phyloP scores from a whole-genome alignment of 2,329 filamentous ascomycete genomes.

The Fusarium chaquense region DNA sequence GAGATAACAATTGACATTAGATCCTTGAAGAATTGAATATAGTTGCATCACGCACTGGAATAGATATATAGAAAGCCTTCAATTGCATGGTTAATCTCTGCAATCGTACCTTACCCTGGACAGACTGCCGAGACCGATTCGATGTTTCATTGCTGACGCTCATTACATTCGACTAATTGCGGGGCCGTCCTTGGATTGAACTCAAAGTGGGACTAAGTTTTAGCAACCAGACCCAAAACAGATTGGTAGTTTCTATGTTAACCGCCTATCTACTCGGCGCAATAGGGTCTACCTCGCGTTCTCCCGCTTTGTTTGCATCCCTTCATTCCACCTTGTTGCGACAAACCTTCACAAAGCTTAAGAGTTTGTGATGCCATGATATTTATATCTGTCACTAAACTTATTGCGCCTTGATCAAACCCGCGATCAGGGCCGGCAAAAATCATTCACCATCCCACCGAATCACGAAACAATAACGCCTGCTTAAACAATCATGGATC shows the following conservation, averaged over 20 bases:
- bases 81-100: neutral
- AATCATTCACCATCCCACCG: constrained; percentile 5
- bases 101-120: constrained; percentile 1
- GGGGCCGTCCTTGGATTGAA: constrained; percentile 22
- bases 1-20: neutral
- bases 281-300: constrained; percentile 25
- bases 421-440: constrained; percentile 36
- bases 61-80: too few relatives aligned
- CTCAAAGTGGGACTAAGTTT: constrained; percentile 32
- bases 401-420: constrained; percentile 40
- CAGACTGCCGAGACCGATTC: neutral
- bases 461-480: neutral
- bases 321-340: constrained; percentile 18
- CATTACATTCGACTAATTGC: constrained; percentile 9
- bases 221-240: constrained; percentile 37
- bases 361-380: constrained; percentile 38
- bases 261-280: constrained; percentile 34
- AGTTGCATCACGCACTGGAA: neutral
- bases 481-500: constrained; percentile 38
- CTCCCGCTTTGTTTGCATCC: constrained; percentile 31
- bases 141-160: constrained; percentile 21
- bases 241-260: constrained; percentile 26
- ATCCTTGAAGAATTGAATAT: neutral
- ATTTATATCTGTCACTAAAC: neutral
- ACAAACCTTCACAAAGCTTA: neutral